Evolutionary conservation across 2,329 filamentous ascomycete genomes (phyloP).

Genomic region (Penicillium sp.): DNA sequence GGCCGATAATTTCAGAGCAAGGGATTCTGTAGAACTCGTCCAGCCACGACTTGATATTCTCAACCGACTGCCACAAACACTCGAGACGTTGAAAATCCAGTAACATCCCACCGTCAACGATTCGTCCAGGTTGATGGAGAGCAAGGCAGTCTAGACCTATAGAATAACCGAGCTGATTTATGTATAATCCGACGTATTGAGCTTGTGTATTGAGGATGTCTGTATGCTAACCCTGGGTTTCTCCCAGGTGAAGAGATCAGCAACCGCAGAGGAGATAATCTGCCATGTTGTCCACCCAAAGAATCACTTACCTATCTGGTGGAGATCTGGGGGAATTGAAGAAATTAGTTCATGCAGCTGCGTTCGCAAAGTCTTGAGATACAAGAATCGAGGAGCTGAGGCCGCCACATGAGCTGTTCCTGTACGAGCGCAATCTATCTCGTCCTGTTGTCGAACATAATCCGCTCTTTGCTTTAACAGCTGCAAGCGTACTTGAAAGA

Average conservation of each 20-base stretch:
- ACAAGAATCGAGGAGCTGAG: conserved; percentile 22
- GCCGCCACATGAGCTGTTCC: conserved; percentile 3
- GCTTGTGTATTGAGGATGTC: conserved; percentile 29
- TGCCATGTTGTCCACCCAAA: neutral
- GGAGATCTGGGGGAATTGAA: conserved; percentile 24
- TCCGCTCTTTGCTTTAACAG: conserved; percentile 32
- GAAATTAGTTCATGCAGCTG: conserved; percentile 32
- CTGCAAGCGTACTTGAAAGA: conserved; percentile 39
- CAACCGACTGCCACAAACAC: conserved; percentile 35
- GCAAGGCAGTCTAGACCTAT: conserved; percentile 16
- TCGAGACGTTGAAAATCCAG: conserved; percentile 33
- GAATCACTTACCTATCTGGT: conserved; percentile 20
- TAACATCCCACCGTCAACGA: conserved; percentile 4
- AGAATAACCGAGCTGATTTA: conserved; percentile 28
- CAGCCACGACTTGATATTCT: conserved; percentile 35
- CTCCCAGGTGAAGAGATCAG: conserved; percentile 4
- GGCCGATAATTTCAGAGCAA: conserved; percentile 24
- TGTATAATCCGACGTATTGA: conserved; percentile 29
- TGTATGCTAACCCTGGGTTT: conserved; percentile 5
- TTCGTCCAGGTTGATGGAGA: conserved; percentile 6
- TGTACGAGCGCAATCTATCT: conserved; percentile 17
- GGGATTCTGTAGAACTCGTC: conserved; percentile 31
- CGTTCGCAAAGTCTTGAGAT: conserved; percentile 31
- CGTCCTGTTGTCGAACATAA: conserved; percentile 31
- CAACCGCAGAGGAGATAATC: neutral